phyloP scores from a whole-genome alignment of 495 filamentous ascomycete genomes.

The Neurospora sp. region DNA sequence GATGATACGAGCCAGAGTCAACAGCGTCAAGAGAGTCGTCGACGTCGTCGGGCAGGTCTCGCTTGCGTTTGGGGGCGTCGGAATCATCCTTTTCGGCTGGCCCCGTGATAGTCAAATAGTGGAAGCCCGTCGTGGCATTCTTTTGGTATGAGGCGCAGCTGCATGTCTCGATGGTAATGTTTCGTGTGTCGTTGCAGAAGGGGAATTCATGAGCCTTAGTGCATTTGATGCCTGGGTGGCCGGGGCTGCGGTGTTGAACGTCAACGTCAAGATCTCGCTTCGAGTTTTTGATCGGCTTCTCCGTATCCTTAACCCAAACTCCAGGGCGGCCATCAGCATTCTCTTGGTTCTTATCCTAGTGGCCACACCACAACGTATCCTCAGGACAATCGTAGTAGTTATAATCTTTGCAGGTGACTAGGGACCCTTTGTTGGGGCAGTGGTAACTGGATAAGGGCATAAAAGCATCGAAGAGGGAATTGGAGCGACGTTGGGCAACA shows the following conservation, averaged over 20 bases:
- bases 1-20: neutral
- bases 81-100: neutral
- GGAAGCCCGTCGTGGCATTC: neutral
- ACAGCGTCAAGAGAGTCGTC: neutral
- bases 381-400: too few species aligned
- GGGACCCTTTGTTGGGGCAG: too few species aligned
- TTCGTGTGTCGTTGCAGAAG: neutral
- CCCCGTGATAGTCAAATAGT: neutral
- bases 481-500: too few species aligned
- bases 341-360: too few species aligned
- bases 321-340: too few species aligned
- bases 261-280: neutral
- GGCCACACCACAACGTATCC: too few species aligned
- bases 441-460: too few species aligned
- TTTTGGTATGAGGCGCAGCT: neutral
- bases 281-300: neutral
- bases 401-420: too few species aligned
- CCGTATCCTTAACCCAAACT: too few species aligned
- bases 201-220: neutral
- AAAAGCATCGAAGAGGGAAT: too few species aligned
- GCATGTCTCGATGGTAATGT: neutral
- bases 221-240: neutral
- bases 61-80: neutral
- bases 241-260: neutral
- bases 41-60: neutral